phyloP scores from a whole-genome alignment of 352 stramenopile genomes.

The Phytopythium helicoides region DNA sequence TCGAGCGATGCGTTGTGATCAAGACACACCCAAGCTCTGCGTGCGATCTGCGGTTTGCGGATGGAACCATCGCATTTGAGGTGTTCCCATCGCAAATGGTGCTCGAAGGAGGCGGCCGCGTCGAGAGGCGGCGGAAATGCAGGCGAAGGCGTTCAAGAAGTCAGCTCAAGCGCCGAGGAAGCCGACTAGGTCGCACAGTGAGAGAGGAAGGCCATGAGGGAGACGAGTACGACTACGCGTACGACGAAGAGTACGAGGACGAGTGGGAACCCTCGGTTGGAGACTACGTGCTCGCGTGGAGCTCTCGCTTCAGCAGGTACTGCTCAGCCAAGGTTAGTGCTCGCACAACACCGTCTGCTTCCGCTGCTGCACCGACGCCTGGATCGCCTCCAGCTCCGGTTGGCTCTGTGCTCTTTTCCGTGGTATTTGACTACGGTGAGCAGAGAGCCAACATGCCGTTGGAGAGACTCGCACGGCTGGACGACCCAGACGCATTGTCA shows the following conservation, averaged over 20 bases:
- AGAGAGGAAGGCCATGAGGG: conserved; percentile 1
- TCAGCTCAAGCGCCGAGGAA: neutral
- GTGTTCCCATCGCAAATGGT: conserved; percentile 84
- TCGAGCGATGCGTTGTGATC: conserved; percentile 72
- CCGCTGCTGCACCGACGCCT: too few species aligned
- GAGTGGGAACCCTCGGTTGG: conserved; percentile 18
- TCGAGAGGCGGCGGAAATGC: neutral
- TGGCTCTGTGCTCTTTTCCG: conserved; percentile 26
- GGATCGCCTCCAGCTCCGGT: too few species aligned
- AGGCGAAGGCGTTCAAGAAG: neutral
- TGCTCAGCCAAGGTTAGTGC: conserved; percentile 50
- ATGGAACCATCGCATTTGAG: conserved; percentile 76
- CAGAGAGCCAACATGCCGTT: conserved; percentile 41
- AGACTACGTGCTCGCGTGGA: conserved; percentile 72
- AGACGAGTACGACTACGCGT: conserved; percentile 2
- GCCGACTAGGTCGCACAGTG: too few species aligned
- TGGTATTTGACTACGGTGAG: conserved; percentile 78
- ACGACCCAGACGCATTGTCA: conserved; percentile 50
- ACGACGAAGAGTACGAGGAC: neutral
- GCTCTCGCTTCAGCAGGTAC: conserved; percentile 65
- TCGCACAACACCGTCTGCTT: conserved; percentile 9
- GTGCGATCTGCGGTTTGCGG: conserved; percentile 68
- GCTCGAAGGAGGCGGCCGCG: conserved; percentile 22
- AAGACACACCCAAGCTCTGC: conserved; percentile 54
- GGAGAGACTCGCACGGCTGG: conserved; percentile 51